A percentile compares a stretch with the other conserved stretches of the same genome.
phyloP scores from a whole-genome alignment of 306 rosid genomes.

The Parietaria judaica region DNA sequence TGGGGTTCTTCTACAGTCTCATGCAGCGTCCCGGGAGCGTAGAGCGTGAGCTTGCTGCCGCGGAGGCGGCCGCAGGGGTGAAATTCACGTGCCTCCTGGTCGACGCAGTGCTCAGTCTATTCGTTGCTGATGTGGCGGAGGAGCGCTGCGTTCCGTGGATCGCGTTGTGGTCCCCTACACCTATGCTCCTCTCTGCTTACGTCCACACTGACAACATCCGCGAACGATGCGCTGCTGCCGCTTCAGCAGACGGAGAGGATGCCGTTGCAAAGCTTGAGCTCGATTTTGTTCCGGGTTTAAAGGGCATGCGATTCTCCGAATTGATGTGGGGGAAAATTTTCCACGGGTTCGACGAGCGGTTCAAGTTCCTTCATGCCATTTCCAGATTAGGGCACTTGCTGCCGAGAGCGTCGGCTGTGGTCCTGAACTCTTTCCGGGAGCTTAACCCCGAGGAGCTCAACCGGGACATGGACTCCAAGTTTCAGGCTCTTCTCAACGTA shows the following conservation, averaged over 20 bases:
- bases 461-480: constrained; percentile 28
- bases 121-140: too few species aligned
- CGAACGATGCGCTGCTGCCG: too few species aligned
- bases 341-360: constrained; percentile 3
- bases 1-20: constrained; percentile 24
- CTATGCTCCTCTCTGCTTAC: too few species aligned
- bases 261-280: too few species aligned
- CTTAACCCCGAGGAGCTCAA: constrained; percentile 21
- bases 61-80: constrained; percentile 4
- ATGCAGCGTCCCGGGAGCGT: constrained; percentile 23
- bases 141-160: too few species aligned
- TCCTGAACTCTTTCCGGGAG: constrained; percentile 29
- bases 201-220: too few species aligned
- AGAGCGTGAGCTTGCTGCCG: constrained; percentile 18
- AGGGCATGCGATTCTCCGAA: constrained; percentile 21
- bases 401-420: constrained; percentile 29
- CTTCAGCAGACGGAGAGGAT: too few species aligned
- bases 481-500: constrained; percentile 17
- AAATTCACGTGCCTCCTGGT: constrained; percentile 16
- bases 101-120: too few species aligned
- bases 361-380: constrained; percentile 18
- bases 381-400: constrained; percentile 24
- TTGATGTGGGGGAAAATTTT: constrained; percentile 11
- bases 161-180: too few species aligned
- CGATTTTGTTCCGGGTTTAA: too few species aligned